phyloP scores from a whole-genome alignment of 129 eudicot species.

The Scalesia atractyloides region DNA sequence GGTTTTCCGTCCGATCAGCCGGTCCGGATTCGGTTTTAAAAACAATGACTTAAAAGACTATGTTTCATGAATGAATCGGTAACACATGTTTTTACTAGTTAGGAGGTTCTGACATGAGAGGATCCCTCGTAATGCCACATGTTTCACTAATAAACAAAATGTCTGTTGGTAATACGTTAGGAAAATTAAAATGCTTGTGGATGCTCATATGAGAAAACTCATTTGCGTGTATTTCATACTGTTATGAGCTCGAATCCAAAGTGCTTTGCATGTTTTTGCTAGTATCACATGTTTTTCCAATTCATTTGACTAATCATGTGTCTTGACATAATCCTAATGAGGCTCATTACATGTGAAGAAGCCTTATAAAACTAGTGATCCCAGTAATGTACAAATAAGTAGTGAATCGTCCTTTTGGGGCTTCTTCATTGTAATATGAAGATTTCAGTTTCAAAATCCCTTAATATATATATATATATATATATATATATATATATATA shows the following conservation, averaged over 20 bases:
- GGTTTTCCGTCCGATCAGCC: no score
- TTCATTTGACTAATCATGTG: not conserved
- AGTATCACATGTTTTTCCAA: not conserved
- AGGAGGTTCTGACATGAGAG: not conserved
- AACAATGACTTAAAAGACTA: not conserved
- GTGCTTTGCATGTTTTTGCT: constrained; percentile 1
- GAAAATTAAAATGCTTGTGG: not conserved
- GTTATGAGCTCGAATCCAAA: not conserved
- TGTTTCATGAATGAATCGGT: not conserved
- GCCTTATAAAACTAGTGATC: not conserved
- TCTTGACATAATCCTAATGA: not conserved
- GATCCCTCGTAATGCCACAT: not conserved
- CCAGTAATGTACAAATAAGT: constrained; percentile 1
- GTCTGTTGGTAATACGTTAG: not conserved
- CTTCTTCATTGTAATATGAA: not conserved
- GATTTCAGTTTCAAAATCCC: constrained; percentile 1
- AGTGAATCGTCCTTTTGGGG: not conserved
- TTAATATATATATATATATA: not conserved
- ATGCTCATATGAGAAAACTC: not conserved
- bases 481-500: constrained; percentile 6
- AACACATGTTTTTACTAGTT: not conserved
- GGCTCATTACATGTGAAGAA: constrained; percentile 4
- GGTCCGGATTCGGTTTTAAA: no score
- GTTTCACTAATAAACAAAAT: not conserved
- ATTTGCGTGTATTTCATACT: not conserved